Conservation (phyloP, 208 protist genomes). For the Crithidia thermophila region DNA sequence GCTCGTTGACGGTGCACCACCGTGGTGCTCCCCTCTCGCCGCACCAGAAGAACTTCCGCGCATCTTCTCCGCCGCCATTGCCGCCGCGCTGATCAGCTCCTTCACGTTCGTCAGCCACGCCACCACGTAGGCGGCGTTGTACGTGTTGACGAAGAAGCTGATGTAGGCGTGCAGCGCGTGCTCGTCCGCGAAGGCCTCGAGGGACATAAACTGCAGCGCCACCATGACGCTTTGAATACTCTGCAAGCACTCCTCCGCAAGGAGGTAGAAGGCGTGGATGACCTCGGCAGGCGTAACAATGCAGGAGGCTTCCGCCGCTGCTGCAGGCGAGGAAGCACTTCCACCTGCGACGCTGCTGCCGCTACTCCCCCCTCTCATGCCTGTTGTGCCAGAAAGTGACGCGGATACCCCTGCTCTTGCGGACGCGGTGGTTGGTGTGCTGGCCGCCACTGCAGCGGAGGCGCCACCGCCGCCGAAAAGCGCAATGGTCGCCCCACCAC, state of each 20-base stretch:
- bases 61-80: background rate
- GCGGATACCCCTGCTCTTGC: too few species aligned
- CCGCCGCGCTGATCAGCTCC: conserved; percentile 18
- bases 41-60: background rate
- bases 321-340: background rate
- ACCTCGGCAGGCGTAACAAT: conserved; percentile 10
- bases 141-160: conserved; percentile 57
- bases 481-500: conserved; percentile 2
- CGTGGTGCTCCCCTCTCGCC: background rate
- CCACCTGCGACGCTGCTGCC: background rate
- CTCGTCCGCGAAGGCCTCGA: conserved; percentile 13
- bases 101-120: conserved; percentile 55
- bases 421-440: too few species aligned
- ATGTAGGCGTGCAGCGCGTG: conserved; percentile 22
- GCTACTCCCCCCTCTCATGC: too few species aligned
- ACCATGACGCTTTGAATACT: conserved; percentile 27
- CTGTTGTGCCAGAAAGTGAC: too few species aligned
- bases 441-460: background rate
- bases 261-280: conserved; percentile 16
- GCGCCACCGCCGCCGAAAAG: conserved; percentile 4
- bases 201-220: conserved; percentile 20
- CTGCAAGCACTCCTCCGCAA: conserved; percentile 27
- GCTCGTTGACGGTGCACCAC: background rate
- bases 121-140: conserved; percentile 75
- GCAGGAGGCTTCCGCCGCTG: background rate